Percentiles rank a stretch among this genome's conserved stretches.
Conservation (phyloP, 441 rosid species). For the Raphanus hybrid region DNA sequence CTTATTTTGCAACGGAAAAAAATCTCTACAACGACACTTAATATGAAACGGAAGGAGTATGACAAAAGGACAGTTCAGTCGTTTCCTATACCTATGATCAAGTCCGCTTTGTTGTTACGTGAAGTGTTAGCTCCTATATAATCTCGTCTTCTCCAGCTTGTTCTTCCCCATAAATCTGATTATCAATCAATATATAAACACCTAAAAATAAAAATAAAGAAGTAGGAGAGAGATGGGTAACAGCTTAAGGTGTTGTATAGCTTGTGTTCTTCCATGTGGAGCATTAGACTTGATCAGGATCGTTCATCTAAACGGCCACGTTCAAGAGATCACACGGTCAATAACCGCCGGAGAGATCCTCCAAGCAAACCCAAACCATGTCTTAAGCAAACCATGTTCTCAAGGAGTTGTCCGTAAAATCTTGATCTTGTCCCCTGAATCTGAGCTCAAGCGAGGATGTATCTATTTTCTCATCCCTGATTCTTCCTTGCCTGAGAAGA, state of each 20-base stretch:
- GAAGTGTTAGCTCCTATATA: constrained; percentile 43
- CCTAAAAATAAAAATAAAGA: too few species aligned
- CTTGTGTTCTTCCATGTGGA: constrained; percentile 91
- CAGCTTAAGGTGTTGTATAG: constrained; percentile 86
- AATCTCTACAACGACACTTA: too few species aligned
- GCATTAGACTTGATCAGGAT: constrained; percentile 91
- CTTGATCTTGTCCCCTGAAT: constrained; percentile 76
- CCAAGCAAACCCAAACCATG: constrained; percentile 77
- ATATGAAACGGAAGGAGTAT: too few species aligned
- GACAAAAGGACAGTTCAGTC: constrained; percentile 21
- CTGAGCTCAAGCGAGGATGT: constrained; percentile 85
- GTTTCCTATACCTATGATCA: constrained; percentile 25
- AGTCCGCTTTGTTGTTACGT: constrained; percentile 31
- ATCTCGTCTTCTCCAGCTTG: constrained; percentile 38
- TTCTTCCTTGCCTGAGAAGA: constrained; percentile 67
- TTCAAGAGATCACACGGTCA: constrained; percentile 76
- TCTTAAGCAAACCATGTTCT: constrained; percentile 78
- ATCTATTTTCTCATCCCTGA: constrained; percentile 83
- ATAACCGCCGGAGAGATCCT: constrained; percentile 87
- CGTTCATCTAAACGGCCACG: constrained; percentile 87
- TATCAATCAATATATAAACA: constrained; percentile 9
- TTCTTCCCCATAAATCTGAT: constrained; percentile 35
- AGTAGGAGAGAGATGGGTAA: constrained; percentile 65
- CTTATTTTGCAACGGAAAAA: too few species aligned
- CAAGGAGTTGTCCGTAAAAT: constrained; percentile 78